Evolutionary conservation across 805 yeast species (phyloP).

Genomic region (Myxozyma udenii): DNA sequence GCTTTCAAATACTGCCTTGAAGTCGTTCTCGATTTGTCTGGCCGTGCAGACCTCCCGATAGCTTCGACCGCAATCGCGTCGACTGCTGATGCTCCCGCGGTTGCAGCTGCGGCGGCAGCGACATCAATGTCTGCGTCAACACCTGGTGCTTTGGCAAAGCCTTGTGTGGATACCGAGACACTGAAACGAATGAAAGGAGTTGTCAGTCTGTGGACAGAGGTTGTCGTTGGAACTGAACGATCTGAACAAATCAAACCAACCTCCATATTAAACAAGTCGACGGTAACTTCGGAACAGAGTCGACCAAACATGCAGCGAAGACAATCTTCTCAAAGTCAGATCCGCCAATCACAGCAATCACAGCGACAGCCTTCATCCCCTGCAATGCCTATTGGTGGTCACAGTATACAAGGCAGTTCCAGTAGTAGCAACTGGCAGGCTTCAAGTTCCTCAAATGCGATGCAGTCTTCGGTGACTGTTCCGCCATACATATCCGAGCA

Average conservation of each 20-base stretch:
- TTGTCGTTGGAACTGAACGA: constrained; percentile 76
- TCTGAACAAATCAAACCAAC: constrained; percentile 11
- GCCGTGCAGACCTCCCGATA: constrained; percentile 44
- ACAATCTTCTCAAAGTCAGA: no score
- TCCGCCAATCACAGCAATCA: no score
- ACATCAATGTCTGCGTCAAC: background rate
- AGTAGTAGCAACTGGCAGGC: no score
- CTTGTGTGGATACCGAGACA: constrained; percentile 73
- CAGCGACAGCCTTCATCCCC: no score
- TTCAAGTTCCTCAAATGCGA: no score
- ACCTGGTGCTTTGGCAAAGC: constrained; percentile 21
- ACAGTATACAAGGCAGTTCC: no score
- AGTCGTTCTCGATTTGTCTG: constrained; percentile 75
- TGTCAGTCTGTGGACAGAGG: constrained; percentile 74
- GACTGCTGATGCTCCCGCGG: constrained; percentile 31
- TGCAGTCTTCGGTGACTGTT: no score
- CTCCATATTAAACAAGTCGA: background rate
- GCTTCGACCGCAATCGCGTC: constrained; percentile 32
- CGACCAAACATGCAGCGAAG: no score
- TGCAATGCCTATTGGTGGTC: no score
- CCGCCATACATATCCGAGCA: no score
- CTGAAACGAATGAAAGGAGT: constrained; percentile 73
- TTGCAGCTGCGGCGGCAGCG: background rate
- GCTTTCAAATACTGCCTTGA: constrained; percentile 83
- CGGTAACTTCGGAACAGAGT: background rate